Evolutionary conservation across 2,329 filamentous ascomycete genomes (phyloP), one percentile per base, ranked within the genome.

Genomic region (Thyridium curvatum): DNA sequence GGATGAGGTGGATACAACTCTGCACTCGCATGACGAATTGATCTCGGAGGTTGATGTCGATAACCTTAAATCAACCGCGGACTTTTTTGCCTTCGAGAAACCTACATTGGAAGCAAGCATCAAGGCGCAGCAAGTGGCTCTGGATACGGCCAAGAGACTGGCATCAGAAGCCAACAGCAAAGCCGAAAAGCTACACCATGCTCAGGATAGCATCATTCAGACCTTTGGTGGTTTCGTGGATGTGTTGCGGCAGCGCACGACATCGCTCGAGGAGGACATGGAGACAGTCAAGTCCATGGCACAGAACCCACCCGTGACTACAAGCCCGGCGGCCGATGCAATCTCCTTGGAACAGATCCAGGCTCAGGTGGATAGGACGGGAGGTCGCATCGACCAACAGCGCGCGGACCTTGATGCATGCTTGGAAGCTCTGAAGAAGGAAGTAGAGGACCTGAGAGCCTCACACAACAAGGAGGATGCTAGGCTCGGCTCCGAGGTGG

Each of bases 391-490:
- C 15, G 32, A 3, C 2, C 3, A 16, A 12, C 12, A 10, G 9
- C 15, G 12, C 9, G 14, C 3, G 2, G 13, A 33, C 15, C 14
- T 33, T 12, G 15, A 15, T 10, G 3, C 12, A 33, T 15, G 18
- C 8, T 33, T 33, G 12, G 32, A 17, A 8, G 32, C 32, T 16
- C 17, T 21, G 9, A 18, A 21, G 13, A 34, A 18, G 17, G 12
- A 32, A 13, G 21, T 35, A 9, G 26, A 37, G 18, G 12, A 35
- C 10, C 34, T 52, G 21, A 43, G 41, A 15, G 39, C 29, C 1
- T 40, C 49, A 4, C 21, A 56, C 2, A 41, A 51, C 2, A 47
- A 47, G n/a, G 41, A 40, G 12, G 21, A 41, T n/a, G 45, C 53
- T 1, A 42, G 41, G 13, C 43, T 35, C 2, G n/a, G 13, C 6